Percentiles rank a stretch among this genome's conserved stretches.
Conservation (phyloP, 2,329 filamentous ascomycete genomes). For the Dendryphion nanum region DNA sequence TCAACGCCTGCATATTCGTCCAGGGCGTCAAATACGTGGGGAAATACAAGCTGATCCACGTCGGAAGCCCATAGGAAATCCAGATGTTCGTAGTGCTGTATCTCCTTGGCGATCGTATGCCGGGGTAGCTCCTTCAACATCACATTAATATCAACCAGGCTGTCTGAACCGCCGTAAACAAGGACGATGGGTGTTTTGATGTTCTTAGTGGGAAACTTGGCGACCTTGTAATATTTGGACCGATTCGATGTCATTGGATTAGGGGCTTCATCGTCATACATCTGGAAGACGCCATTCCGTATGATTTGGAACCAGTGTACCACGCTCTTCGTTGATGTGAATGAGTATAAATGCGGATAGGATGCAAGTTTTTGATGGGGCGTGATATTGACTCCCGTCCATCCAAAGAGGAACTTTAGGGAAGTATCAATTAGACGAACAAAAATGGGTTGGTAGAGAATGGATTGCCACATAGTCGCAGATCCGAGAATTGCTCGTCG, state of each 20-base stretch:
- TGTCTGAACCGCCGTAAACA: slow-evolving; percentile 91
- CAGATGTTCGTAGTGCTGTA: slow-evolving; percentile 92
- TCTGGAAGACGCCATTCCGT: slow-evolving; percentile 91
- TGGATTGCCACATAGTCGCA: slow-evolving; percentile 94
- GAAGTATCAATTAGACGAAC: slow-evolving; percentile 81
- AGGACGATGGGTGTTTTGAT: slow-evolving; percentile 95
- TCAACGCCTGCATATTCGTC: slow-evolving; percentile 56
- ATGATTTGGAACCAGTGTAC: slow-evolving; percentile 99
- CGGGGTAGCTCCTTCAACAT: slow-evolving; percentile 87
- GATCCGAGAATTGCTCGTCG: slow-evolving; percentile 87
- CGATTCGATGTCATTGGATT: slow-evolving; percentile 68
- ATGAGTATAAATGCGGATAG: slow-evolving; percentile 94
- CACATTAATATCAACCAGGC: slow-evolving; percentile 85
- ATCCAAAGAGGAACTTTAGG: slow-evolving; percentile 82
- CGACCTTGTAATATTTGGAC: slow-evolving; percentile 90
- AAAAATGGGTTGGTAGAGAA: slow-evolving; percentile 93
- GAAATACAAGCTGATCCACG: slow-evolving; percentile 80
- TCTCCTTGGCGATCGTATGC: slow-evolving; percentile 81
- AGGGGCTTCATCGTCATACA: slow-evolving; percentile 95
- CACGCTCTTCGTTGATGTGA: slow-evolving; percentile 92
- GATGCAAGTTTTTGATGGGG: slow-evolving; percentile 88
- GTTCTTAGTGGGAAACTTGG: slow-evolving; percentile 93
- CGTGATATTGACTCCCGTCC: slow-evolving; percentile 81
- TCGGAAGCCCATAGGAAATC: slow-evolving; percentile 95
- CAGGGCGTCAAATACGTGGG: slow-evolving; percentile 85